Base-by-base conservation (phyloP, 192 early-diverging fungal species). In the Coemansia asiatica region DNA sequence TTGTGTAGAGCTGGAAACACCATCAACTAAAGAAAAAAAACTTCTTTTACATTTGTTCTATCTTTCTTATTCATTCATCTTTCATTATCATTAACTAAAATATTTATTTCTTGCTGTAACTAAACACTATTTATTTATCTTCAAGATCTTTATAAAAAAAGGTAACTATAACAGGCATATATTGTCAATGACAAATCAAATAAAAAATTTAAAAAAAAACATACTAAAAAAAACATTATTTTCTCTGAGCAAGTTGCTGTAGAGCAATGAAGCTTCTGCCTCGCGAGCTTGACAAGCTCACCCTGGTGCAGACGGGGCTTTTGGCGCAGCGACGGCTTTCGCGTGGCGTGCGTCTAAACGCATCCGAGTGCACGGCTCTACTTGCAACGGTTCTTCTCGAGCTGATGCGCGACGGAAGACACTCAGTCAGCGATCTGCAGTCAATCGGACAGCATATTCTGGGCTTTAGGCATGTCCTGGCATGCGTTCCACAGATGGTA, bases 211-310 rank as follows among this genome's bases (percentile, higher is more conserved):
- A 33, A 33, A 33, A 33, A 33, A 6, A 33, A 33, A 8, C 31
- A n/a, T n/a, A n/a, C n/a, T n/a, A n/a, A n/a, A n/a, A n/a, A n/a
- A 25, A 13, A 4, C 18, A 10, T 26, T 54, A 22, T 22, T 54
- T 23, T 54, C 25, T 54, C 25, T 54, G n/a, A n/a, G n/a, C n/a
- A n/a, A n/a, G n/a, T n/a, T n/a, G n/a, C n/a, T 49, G 15, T 13
- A 55, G 21, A 13, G 47, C 31, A 92, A n/a, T 92, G 91, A 86
- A 84, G 66, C 83, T 98, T 22, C 81, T 95, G 33, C 94, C 96
- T 21, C 90, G 93, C 47, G 95, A 98, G 71, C 66, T 95, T 9
- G 96, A 98, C 87, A 97, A 96, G 71, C 87, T 98, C n/a, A 35
- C 89, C 13, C 87, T 98, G 10, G 84, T 88, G 66, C 93, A 97